These are phyloP conservation scores for Hypoxylon subgilvum DNA, from an alignment of 495 filamentous ascomycete species.

Conservation along the genomic window DNA sequence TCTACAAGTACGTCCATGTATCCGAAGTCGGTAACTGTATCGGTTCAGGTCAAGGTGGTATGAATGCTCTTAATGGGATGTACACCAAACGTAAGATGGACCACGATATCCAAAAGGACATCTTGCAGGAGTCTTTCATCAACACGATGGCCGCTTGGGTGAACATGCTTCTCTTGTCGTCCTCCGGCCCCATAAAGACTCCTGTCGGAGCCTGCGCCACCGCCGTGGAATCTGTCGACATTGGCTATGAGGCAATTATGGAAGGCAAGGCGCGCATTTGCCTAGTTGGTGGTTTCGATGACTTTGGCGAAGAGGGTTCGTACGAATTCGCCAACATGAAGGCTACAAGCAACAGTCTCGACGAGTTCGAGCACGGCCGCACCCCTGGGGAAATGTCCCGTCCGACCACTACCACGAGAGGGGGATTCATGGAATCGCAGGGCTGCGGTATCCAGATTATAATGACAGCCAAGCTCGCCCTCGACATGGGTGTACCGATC, in stretches of 20 bases:
- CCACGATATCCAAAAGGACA: conserved; percentile 98
- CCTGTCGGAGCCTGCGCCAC: conserved; percentile 98
- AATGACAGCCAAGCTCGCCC: conserved; percentile 92
- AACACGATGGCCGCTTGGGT: conserved; percentile 99
- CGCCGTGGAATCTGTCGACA: conserved; percentile 94
- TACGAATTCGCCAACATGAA: conserved; percentile 99
- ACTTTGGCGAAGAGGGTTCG: conserved; percentile 98
- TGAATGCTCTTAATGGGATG: conserved; percentile 90
- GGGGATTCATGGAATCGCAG: conserved; percentile 99
- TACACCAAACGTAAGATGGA: conserved; percentile 97
- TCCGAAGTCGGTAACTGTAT: conserved; percentile 98
- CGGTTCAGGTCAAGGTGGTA: conserved; percentile 96
- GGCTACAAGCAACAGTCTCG: conserved; percentile 94
- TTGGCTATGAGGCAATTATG: conserved; percentile 95
- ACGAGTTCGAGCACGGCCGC: conserved; percentile 93
- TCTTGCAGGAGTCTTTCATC: conserved; percentile 99
- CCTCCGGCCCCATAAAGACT: conserved; percentile 97
- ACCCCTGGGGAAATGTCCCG: conserved; percentile 98
- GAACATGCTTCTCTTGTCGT: conserved; percentile 97
- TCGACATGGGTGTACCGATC: conserved; percentile 99
- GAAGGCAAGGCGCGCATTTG: conserved; percentile 97
- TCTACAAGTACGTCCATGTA: conserved; percentile 99
- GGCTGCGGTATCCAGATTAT: conserved; percentile 98
- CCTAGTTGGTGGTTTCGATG: conserved; percentile 98
- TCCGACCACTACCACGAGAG: conserved; percentile 93